Evolutionary conservation across 768 basidiomycete species (phyloP), one percentile per base, ranked within the genome.

Genomic region (Podaxis sp.): DNA sequence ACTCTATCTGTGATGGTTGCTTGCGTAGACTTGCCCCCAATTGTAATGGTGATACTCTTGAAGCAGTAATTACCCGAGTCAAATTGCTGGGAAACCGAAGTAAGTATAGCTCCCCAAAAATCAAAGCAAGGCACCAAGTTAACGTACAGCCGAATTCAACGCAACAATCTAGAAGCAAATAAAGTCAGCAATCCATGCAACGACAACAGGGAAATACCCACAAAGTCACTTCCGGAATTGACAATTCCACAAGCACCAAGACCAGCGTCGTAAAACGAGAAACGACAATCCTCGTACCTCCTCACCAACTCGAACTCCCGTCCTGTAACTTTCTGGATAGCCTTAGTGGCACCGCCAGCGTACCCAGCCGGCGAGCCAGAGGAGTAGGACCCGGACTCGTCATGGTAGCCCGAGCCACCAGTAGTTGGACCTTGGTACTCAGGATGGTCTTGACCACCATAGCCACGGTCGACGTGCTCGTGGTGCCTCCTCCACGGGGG

Each of bases 1-100:
- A 87, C 89, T 76, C 81, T 74, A 65, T 94, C 92, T 66, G 76
- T 77, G 65, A 93, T 84, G 5, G 77, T 79, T 6, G 91, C 91
- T 41, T 68, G 68, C 0, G 82, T 72, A 3, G 83, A 77, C 72
- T 84, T 84, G 52, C 90, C 91, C 44, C 79, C 77, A 70, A 76
- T 83, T 2, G 77, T 76, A 67, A 94, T 87, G 24, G 81, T 84
- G 67, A 94, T 87, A 59, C 62, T 73, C 74, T 87, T 76, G 72
- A 76, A 83, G 69, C 91, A 93, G 66, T 84, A 69, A 58, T 68
- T 76, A 26, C 78, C 73, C n/a, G 68, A 75, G 56, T 76, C 78
- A 74, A 74, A 91, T 83, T 89, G 84, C 86, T 88, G 69, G 20
- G 67, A 60, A 49, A 46, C 61, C 55, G 56, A 59, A 50, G 54